Evolutionary conservation across 305 asterid species (phyloP).

Genomic region (Solanum hybrid): DNA sequence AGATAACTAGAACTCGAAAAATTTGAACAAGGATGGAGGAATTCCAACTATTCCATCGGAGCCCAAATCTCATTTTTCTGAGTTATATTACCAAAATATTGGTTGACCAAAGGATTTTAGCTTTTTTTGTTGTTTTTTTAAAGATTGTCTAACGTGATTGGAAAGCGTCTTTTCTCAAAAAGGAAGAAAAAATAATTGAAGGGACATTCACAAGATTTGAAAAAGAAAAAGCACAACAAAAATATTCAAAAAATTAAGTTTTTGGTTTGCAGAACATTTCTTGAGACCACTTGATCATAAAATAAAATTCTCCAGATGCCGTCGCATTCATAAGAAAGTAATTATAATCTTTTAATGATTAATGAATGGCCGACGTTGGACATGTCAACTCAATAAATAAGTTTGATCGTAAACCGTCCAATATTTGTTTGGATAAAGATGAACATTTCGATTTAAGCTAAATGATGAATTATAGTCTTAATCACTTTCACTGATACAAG

Average conservation of each 20-base stretch:
- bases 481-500: not conserved
- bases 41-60: not conserved
- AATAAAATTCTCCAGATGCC: not conserved
- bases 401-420: not conserved
- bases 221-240: not conserved
- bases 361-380: not conserved
- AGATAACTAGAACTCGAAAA: too few species aligned
- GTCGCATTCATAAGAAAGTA: not conserved
- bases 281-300: not conserved
- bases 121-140: not conserved
- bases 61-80: not conserved
- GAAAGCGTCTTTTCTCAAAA: not conserved
- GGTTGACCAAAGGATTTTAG: not conserved
- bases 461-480: not conserved
- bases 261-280: not conserved
- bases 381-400: not conserved
- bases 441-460: not conserved
- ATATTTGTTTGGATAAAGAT: not conserved
- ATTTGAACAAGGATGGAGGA: accelerated
- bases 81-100: not conserved
- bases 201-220: not conserved
- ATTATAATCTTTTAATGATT: not conserved
- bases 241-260: not conserved
- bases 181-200: too few species aligned
- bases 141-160: not conserved